phyloP scores from a whole-genome alignment of 352 stramenopile genomes.

The Phytophthora fragariae region DNA sequence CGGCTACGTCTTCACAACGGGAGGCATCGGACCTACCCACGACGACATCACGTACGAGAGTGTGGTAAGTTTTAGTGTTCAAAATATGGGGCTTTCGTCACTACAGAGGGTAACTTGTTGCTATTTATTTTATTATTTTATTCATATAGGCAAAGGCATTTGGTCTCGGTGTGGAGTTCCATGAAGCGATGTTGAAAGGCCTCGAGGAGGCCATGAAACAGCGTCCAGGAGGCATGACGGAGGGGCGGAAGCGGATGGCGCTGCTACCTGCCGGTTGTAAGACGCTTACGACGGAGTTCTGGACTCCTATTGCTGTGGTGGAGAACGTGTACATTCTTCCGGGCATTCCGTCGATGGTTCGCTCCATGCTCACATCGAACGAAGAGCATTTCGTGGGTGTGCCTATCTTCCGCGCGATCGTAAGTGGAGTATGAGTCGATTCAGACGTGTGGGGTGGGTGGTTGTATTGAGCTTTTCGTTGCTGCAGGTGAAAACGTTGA shows the following conservation, averaged over 20 bases:
- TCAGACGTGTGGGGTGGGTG: background rate
- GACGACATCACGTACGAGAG: conserved; percentile 91
- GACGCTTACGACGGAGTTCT: conserved; percentile 42
- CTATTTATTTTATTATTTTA: conserved; percentile 7
- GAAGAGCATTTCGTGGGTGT: conserved; percentile 83
- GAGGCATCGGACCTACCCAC: conserved; percentile 85
- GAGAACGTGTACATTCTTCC: conserved; percentile 89
- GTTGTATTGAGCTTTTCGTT: background rate
- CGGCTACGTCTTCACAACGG: conserved; percentile 89
- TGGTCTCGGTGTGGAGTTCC: conserved; percentile 66
- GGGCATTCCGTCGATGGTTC: conserved; percentile 83
- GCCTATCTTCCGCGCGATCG: conserved; percentile 77
- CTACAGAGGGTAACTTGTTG: conserved; percentile 1
- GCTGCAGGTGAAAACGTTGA: conserved; percentile 72
- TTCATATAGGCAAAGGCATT: conserved; percentile 74
- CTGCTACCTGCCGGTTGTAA: conserved; percentile 61
- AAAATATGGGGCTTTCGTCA: background rate
- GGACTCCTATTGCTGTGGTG: conserved; percentile 70
- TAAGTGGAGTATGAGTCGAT: conserved; percentile 41
- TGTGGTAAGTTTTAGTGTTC: conserved; percentile 47
- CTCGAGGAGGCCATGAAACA: conserved; percentile 63
- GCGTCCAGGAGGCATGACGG: conserved; percentile 72
- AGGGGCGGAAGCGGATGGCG: conserved; percentile 60
- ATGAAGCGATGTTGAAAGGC: conserved; percentile 71
- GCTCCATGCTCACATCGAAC: conserved; percentile 84